Percentiles rank a stretch among this genome's conserved stretches.
Conservation (phyloP, 2,329 filamentous ascomycete species). For the Aureobasidium sp. region DNA sequence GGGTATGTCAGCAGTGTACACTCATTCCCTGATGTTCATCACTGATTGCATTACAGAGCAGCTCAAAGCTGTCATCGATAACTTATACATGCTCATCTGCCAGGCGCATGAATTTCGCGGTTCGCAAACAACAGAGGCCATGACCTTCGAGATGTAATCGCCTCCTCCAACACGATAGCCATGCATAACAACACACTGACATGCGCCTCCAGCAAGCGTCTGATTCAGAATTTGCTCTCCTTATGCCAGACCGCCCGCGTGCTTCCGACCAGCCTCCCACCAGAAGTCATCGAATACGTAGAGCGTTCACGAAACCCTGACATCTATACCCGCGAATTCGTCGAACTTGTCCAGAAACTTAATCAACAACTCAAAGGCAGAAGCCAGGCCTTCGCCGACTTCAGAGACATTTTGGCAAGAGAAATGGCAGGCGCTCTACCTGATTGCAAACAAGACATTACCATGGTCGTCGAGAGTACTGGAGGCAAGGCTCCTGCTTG, state of each 20-base stretch:
- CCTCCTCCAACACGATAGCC: background rate
- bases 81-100: slow-evolving; percentile 53
- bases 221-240: slow-evolving; percentile 49
- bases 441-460: slow-evolving; percentile 49
- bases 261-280: slow-evolving; percentile 48
- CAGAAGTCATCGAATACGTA: slow-evolving; percentile 58
- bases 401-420: slow-evolving; percentile 52
- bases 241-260: slow-evolving; percentile 45
- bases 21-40: background rate
- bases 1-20: slow-evolving; percentile 19
- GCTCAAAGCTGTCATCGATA: slow-evolving; percentile 55
- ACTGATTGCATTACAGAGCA: slow-evolving; percentile 34
- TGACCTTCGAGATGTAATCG: slow-evolving; percentile 51
- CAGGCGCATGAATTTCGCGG: slow-evolving; percentile 56
- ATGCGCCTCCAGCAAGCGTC: slow-evolving; percentile 19
- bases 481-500: slow-evolving; percentile 28
- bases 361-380: slow-evolving; percentile 59
- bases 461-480: slow-evolving; percentile 41
- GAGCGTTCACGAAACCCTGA: slow-evolving; percentile 58
- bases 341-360: slow-evolving; percentile 55
- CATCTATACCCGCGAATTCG: slow-evolving; percentile 60
- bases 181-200: background rate
- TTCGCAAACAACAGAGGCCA: slow-evolving; percentile 48
- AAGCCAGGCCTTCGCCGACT: slow-evolving; percentile 51
- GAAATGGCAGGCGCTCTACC: slow-evolving; percentile 54